Conservation (phyloP, 2,329 filamentous ascomycete species). For the Sporothrix phasma region DNA sequence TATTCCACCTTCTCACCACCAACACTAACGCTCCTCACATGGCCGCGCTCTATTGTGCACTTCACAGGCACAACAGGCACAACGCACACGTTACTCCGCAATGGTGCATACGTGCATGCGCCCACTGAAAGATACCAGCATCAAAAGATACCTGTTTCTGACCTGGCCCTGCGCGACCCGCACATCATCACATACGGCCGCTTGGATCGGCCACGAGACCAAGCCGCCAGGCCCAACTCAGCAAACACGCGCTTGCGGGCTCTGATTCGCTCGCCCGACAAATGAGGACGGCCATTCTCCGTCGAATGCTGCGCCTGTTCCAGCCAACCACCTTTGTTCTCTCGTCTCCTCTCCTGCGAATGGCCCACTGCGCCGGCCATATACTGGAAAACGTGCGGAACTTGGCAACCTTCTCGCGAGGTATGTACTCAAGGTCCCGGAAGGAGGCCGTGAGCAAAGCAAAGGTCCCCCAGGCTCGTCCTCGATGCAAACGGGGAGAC, state of each 20-base stretch:
- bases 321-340: background rate
- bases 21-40: no score
- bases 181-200: background rate
- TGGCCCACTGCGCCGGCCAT: background rate
- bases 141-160: background rate
- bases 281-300: background rate
- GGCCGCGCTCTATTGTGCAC: no score
- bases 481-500: background rate
- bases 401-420: background rate
- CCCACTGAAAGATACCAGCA: background rate
- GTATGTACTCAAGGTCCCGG: no score
- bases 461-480: no score
- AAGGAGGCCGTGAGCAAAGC: no score
- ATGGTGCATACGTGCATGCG: no score
- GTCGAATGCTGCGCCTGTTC: background rate
- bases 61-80: no score
- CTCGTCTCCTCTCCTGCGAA: background rate
- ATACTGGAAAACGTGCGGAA: no score
- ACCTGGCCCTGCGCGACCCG: background rate
- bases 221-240: background rate
- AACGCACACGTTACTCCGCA: no score
- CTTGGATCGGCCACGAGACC: background rate
- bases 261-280: conserved; percentile 22
- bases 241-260: background rate
- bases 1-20: no score